Conservation (phyloP, 371 early-diverging fungal genomes). For the Thermomucor indicae-seudaticae region DNA sequence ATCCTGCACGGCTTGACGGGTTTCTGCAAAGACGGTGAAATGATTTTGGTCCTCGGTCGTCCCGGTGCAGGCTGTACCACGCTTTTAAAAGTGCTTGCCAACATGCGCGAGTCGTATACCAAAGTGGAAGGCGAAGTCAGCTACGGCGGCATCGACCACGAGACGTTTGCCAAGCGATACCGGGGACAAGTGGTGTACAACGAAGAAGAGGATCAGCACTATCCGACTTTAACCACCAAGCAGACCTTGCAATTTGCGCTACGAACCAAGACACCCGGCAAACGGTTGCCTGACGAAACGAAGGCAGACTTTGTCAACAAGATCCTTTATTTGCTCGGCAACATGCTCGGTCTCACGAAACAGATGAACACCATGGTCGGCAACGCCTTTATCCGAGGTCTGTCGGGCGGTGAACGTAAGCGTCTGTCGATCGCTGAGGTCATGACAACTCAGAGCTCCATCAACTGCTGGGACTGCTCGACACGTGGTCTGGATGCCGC, state of each 20-base stretch:
- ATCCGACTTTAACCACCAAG: conserved; percentile 25
- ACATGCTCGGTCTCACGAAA: conserved; percentile 66
- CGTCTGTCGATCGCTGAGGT: conserved; percentile 83
- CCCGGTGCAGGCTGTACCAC: conserved; percentile 53
- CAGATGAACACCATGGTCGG: conserved; percentile 79
- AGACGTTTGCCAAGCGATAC: conserved; percentile 31
- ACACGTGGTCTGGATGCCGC: conserved; percentile 89
- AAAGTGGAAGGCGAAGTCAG: conserved; percentile 30
- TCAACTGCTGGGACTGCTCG: conserved; percentile 84
- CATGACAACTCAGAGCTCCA: conserved; percentile 66
- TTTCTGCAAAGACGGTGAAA: conserved; percentile 45
- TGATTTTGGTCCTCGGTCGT: conserved; percentile 51
- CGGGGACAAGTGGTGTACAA: conserved; percentile 46
- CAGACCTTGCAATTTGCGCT: conserved; percentile 49
- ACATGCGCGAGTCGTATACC: conserved; percentile 32
- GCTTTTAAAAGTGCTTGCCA: conserved; percentile 42
- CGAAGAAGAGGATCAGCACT: conserved; percentile 51
- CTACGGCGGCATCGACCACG: conserved; percentile 41
- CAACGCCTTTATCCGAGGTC: conserved; percentile 74
- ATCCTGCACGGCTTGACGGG: conserved; percentile 36
- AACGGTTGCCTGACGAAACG: conserved; percentile 20
- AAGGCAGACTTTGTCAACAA: conserved; percentile 20
- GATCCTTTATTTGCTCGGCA: conserved; percentile 34
- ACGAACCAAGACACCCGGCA: conserved; percentile 40
- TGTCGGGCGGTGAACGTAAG: conserved; percentile 86